phyloP scores from a whole-genome alignment of 768 basidiomycete genomes.

The Boletus barrowsii region DNA sequence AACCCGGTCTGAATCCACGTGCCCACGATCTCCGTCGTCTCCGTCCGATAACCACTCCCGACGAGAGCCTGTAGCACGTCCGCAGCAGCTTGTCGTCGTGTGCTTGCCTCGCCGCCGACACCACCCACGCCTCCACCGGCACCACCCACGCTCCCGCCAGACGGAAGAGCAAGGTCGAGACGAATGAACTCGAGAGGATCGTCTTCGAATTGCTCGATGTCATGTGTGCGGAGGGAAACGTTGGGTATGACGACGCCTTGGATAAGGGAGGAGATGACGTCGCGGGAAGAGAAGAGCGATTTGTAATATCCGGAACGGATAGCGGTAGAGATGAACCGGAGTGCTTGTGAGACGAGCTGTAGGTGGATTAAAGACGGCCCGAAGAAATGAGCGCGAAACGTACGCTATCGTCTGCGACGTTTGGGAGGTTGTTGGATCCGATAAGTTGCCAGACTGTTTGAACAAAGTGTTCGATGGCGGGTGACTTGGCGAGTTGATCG shows the following conservation, averaged over 20 bases:
- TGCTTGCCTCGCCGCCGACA: conserved; percentile 64
- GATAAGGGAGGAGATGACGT: conserved; percentile 78
- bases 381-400: conserved; percentile 17
- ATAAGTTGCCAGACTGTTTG: conserved; percentile 88
- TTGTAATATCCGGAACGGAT: conserved; percentile 87
- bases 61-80: conserved; percentile 95
- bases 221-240: conserved; percentile 80
- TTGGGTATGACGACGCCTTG: conserved; percentile 95
- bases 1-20: conserved; percentile 81
- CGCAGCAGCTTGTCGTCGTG: conserved; percentile 87
- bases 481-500: conserved; percentile 64
- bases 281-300: conserved; percentile 73
- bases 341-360: conserved; percentile 85
- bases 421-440: conserved; percentile 61
- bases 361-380: neutral
- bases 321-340: conserved; percentile 88
- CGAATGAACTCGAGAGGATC: conserved; percentile 95
- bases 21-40: conserved; percentile 85
- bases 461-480: conserved; percentile 71
- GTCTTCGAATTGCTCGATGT: conserved; percentile 95
- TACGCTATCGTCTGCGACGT: conserved; percentile 72
- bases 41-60: conserved; percentile 70
- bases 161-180: conserved; percentile 70
- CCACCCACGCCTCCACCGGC: conserved; percentile 36
- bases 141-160: conserved; percentile 37